Conservation (phyloP, 768 basidiomycete genomes). For the Rhodotorula diobovata region DNA sequence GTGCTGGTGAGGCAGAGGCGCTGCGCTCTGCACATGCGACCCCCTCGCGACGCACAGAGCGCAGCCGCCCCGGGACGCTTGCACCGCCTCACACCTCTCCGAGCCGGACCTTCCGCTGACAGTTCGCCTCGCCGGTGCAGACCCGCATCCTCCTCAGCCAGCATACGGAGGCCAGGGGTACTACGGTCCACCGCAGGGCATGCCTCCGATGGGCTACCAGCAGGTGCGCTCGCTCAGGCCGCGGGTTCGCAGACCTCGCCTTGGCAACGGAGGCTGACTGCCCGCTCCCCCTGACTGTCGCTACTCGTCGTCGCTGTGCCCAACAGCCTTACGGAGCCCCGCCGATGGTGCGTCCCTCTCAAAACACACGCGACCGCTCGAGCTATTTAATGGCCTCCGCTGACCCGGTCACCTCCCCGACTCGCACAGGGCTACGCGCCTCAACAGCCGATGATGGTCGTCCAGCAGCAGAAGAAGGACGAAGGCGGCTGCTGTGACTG, state of each 20-base stretch:
- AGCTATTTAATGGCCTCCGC: not conserved
- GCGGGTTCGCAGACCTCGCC: too few relatives aligned
- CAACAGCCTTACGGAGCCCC: not conserved
- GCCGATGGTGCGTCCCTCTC: not conserved
- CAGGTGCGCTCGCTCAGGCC: too few relatives aligned
- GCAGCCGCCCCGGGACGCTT: not conserved
- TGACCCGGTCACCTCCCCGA: not conserved
- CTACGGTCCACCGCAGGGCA: not conserved
- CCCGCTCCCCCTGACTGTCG: too few relatives aligned
- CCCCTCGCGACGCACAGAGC: too few relatives aligned
- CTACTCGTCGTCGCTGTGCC: too few relatives aligned
- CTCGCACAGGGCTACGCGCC: not conserved
- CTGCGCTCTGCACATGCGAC: too few relatives aligned
- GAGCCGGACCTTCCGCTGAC: not conserved
- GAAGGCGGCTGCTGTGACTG: not conserved
- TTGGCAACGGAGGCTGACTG: too few relatives aligned
- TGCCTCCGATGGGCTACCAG: not conserved
- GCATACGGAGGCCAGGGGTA: not conserved
- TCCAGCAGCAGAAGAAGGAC: not conserved
- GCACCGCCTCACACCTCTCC: not conserved
- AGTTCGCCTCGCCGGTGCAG: not conserved
- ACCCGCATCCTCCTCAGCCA: not conserved
- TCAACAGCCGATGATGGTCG: not conserved
- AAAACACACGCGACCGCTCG: too few relatives aligned
- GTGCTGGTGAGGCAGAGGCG: too few relatives aligned